phyloP scores from a whole-genome alignment of 768 basidiomycete genomes.

The Xerocomellus amylosporus region DNA sequence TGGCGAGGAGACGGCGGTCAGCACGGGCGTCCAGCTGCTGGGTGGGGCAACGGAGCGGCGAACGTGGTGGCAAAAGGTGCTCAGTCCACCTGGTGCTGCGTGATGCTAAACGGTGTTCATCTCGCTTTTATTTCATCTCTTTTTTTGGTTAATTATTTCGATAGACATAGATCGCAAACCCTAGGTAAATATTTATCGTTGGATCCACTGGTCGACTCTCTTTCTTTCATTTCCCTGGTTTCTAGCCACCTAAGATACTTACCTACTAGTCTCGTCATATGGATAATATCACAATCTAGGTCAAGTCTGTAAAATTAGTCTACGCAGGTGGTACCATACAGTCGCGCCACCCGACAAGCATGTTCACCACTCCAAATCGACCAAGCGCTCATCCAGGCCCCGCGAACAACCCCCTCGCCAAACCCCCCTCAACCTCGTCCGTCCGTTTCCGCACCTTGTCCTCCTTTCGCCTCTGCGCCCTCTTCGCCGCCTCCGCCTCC shows the following conservation, averaged over 20 bases:
- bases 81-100: constrained; percentile 14
- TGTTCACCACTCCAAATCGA: background rate
- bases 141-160: constrained; percentile 1
- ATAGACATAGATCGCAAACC: background rate
- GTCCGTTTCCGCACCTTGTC: constrained; percentile 1
- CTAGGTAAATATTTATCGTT: background rate
- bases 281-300: no score
- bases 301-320: constrained; percentile 1
- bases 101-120: background rate
- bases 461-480: constrained; percentile 4
- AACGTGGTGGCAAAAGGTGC: constrained; percentile 34
- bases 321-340: constrained; percentile 2
- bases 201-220: no score
- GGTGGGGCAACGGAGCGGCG: constrained; percentile 19
- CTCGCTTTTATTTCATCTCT: background rate
- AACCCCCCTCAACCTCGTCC: constrained; percentile 1
- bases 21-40: background rate
- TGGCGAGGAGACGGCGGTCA: background rate
- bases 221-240: background rate
- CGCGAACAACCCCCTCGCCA: constrained; percentile 22
- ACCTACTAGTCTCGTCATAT: background rate
- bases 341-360: background rate
- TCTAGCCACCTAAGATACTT: background rate
- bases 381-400: background rate
- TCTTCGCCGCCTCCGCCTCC: constrained; percentile 6